Evolutionary conservation across 805 yeast species (phyloP).

Genomic region (Teunomyces tritomae): DNA sequence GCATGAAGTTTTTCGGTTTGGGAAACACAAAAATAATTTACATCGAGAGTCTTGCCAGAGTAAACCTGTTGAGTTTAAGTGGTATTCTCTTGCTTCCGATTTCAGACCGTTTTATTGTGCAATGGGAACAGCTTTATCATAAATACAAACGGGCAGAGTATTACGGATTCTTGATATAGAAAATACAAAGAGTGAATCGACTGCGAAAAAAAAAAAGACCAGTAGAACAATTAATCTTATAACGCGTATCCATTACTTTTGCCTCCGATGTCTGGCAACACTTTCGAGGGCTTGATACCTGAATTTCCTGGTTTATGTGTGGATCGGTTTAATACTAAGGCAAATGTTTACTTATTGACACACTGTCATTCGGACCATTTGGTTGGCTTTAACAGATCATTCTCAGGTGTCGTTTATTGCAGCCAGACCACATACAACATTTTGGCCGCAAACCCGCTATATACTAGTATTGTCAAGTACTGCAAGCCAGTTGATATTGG

Average conservation of each 20-base stretch:
- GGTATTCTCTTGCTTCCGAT: conserved; percentile 72
- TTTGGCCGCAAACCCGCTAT: conserved; percentile 16
- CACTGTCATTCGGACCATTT: conserved; percentile 59
- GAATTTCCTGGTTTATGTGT: conserved; percentile 51
- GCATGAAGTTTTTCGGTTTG: conserved; percentile 47
- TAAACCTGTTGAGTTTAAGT: conserved; percentile 66
- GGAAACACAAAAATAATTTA: conserved; percentile 63
- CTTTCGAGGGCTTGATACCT: conserved; percentile 41
- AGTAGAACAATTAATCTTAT: no score
- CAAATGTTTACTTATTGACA: conserved; percentile 36
- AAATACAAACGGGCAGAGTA: conserved; percentile 64
- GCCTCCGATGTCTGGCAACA: conserved; percentile 12
- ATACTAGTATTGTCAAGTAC: conserved; percentile 16
- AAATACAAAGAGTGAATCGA: not conserved
- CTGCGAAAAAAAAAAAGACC: not conserved
- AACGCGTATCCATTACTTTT: not conserved
- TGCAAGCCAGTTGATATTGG: conserved; percentile 19
- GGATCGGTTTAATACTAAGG: conserved; percentile 28
- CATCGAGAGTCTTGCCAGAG: conserved; percentile 86
- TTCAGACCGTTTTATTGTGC: conserved; percentile 78
- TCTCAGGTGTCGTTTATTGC: conserved; percentile 46
- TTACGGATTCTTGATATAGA: conserved; percentile 69
- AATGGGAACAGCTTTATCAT: conserved; percentile 68
- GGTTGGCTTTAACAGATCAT: conserved; percentile 41
- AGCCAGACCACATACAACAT: conserved; percentile 37